phyloP scores from a whole-genome alignment of 1,284 basidiomycete genomes.

The Veloporphyrellus conicus region DNA sequence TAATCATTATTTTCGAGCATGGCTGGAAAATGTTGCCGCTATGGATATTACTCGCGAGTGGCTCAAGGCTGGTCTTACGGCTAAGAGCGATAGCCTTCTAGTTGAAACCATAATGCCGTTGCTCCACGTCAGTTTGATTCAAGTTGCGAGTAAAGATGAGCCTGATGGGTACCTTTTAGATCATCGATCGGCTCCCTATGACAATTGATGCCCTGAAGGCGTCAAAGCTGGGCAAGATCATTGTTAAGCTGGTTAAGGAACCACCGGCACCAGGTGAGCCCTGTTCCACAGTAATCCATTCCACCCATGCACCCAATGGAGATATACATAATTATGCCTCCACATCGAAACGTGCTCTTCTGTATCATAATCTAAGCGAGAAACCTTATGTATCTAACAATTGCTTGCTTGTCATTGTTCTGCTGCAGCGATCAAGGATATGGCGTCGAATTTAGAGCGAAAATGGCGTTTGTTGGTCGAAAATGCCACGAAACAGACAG shows the following conservation, averaged over 20 bases:
- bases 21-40: conserved; percentile 66
- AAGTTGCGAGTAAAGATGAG: conserved; percentile 9
- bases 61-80: conserved; percentile 62
- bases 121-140: conserved; percentile 60
- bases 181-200: conserved; percentile 75
- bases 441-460: conserved; percentile 78
- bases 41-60: conserved; percentile 75
- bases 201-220: conserved; percentile 60
- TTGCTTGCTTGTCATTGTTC: conserved; percentile 37
- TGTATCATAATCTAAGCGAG: conserved; percentile 36
- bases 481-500: conserved; percentile 41
- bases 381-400: conserved; percentile 70
- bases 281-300: conserved; percentile 19
- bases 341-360: conserved; percentile 26
- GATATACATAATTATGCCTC: conserved; percentile 28
- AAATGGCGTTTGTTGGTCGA: conserved; percentile 67
- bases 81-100: conserved; percentile 52
- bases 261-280: conserved; percentile 65
- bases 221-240: conserved; percentile 72
- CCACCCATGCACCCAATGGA: conserved; percentile 22
- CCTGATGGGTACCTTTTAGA: conserved; percentile 42
- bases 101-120: conserved; percentile 78
- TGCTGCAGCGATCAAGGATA: conserved; percentile 79
- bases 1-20: conserved; percentile 79
- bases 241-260: conserved; percentile 68